phyloP scores from a whole-genome alignment of 495 filamentous ascomycete genomes.

The Rostrohypoxylon terebratum region DNA sequence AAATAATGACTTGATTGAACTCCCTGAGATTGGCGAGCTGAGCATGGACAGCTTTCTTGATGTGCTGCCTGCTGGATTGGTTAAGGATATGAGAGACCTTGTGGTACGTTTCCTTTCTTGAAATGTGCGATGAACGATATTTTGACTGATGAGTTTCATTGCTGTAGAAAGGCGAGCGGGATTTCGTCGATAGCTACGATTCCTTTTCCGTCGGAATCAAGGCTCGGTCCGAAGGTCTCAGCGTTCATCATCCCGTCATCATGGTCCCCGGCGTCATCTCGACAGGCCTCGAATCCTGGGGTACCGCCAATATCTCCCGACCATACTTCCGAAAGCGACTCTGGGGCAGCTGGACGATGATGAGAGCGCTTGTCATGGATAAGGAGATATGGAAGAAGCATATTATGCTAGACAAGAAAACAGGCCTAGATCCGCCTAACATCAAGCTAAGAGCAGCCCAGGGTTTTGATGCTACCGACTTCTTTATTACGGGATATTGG shows the following conservation, averaged over 20 bases:
- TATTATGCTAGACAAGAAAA: constrained; percentile 93
- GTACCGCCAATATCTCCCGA: constrained; percentile 80
- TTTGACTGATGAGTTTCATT: constrained; percentile 30
- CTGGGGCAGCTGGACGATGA: constrained; percentile 99
- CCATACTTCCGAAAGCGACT: constrained; percentile 93
- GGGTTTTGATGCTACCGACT: constrained; percentile 98
- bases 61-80: constrained; percentile 81
- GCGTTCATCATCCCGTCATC: constrained; percentile 88
- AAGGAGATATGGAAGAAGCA: constrained; percentile 95
- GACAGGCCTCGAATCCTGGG: constrained; percentile 96
- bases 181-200: constrained; percentile 85
- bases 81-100: constrained; percentile 85
- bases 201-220: constrained; percentile 90
- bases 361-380: constrained; percentile 91
- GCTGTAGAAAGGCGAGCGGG: constrained; percentile 80
- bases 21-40: constrained; percentile 82
- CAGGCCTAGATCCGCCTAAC: constrained; percentile 90
- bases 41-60: constrained; percentile 86
- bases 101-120: constrained; percentile 64
- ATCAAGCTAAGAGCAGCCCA: constrained; percentile 95
- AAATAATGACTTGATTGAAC: constrained; percentile 83
- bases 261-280: constrained; percentile 99
- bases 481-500: constrained; percentile 92
- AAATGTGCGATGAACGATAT: not conserved
- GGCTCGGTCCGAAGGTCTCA: constrained; percentile 81